Evolutionary conservation across 495 filamentous ascomycete species (phyloP), one percentile per base, ranked within the genome.

Genomic region (Talaromyces adpressus): DNA sequence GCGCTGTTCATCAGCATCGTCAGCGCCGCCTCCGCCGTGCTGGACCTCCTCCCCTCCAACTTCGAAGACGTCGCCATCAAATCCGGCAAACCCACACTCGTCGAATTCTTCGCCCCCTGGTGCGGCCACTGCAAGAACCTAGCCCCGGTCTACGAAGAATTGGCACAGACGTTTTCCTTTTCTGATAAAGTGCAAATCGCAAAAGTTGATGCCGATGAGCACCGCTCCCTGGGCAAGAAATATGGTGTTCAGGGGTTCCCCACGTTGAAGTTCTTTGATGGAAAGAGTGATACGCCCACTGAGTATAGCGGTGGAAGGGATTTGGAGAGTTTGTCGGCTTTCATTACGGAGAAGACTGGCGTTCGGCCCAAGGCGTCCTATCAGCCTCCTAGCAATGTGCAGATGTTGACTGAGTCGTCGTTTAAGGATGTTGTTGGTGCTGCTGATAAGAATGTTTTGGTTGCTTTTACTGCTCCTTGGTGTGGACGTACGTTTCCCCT

Each of bases 41-140:
- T 92, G 64, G 93, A 97, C 75, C 87, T 98, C 59, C 86, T 89
- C 65, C 92, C 93, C 62, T 76, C 75, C 65, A 97, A 97, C 79
- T 97, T 98, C 73, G 92, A 97, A 76, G 77, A 87, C 8, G 82
- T 95, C 59, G 91, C 97, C 64, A 84, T 98, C 34, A 83, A 94
- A 70, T 92, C 90, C 61, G 91, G 91, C 72, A 98, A 96, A 80
- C 95, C 95, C 30, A 92, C 95, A 0, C 86, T 98, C 39, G 94
- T 98, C 64, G 94, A 98, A 73, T 98, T 98, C 84, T 98, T 97
- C 75, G 94, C 94, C 56, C 94, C 94, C 63, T 98, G 94, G 94
- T 98, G 95, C 75, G 95, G 95, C 54, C 91, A 98, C 84, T 98
- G 94, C 90, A 98, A 98, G 82, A 97, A 78, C 65, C 89, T 98